Base-by-base conservation (phyloP, 2,329 filamentous ascomycete species). In the Chrysoporthe austroafricana region DNA sequence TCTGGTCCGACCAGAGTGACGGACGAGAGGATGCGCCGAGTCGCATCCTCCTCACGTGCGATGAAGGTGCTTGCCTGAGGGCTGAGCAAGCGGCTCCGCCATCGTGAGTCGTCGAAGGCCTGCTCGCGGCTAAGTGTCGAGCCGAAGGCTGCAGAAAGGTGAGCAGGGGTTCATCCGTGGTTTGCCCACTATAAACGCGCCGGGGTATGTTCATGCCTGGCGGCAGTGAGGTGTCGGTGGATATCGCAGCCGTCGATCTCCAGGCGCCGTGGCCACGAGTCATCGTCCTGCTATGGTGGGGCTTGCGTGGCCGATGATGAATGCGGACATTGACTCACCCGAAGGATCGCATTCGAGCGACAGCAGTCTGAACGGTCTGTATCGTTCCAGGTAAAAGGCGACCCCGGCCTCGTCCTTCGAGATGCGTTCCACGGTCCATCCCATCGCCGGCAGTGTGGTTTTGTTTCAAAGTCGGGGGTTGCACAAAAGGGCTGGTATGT, bases 121-220 rank as follows among this genome's bases (percentile, higher is more conserved):
- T 72, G 57, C 69, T 81, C 79, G 64, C 77, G 73, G 39, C 72
- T 74, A 66, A 79, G 77, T 3, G 74, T 81, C 26, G 80, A 81
- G 4, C 76, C 76, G 68, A 81, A 81, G 26, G 77, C 75, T 75
- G 73, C 69, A 70, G 18, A 74, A 67, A 26, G 75, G 72, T 63
- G 73, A 66, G 59, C 63, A 44, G 44, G 60, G 36, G n/a, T 43
- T 11, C 32, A 39, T 48, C 4, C 57, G 2, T 43, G n/a, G 36
- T 43, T 14, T 16, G 57, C 42, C 39, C 16, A 42, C 36, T 58
- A 13, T 14, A 13, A 43, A 43, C 36, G 57, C 42, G 36, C 36
- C 36, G 9, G 36, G 36, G 36, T 39, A 39, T 9, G 44, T 60
- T 58, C 21, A 56, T 21, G 46, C 46, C 48, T n/a, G 14, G 59